These are phyloP conservation scores for Pythium periplocum DNA, from an alignment of 352 stramenopile genomes.

Conservation along the genomic window DNA sequence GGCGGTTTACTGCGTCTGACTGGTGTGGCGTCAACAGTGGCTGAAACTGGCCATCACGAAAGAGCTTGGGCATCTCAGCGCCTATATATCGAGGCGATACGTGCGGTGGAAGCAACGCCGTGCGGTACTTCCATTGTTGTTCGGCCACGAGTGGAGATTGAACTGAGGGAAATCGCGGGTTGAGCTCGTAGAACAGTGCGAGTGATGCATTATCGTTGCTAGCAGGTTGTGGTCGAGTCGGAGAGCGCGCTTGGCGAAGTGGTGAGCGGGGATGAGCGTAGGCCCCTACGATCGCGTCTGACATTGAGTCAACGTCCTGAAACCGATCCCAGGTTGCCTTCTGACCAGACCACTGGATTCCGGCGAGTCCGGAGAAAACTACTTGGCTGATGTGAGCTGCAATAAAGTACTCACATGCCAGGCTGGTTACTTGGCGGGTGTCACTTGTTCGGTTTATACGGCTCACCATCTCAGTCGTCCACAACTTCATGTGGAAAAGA, in stretches of 20 bases:
- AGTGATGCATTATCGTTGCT: constrained; percentile 11
- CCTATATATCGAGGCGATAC: constrained; percentile 47
- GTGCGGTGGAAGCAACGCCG: constrained; percentile 37
- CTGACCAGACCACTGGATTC: constrained; percentile 38
- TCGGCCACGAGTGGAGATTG: constrained; percentile 31
- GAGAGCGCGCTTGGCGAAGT: no score
- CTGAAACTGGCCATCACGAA: constrained; percentile 46
- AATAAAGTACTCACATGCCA: constrained; percentile 55
- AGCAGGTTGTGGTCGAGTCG: background rate
- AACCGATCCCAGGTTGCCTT: constrained; percentile 39
- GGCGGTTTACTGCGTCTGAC: constrained; percentile 40
- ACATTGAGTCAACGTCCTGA: constrained; percentile 29
- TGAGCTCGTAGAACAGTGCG: constrained; percentile 39
- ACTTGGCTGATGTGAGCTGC: constrained; percentile 15
- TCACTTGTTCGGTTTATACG: constrained; percentile 34
- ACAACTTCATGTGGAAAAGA: constrained; percentile 50
- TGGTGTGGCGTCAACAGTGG: constrained; percentile 40
- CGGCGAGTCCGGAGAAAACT: constrained; percentile 37
- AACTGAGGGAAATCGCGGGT: constrained; percentile 61
- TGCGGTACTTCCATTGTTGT: constrained; percentile 50
- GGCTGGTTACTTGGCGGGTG: constrained; percentile 24
- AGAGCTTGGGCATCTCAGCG: constrained; percentile 47
- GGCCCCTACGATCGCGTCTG: constrained; percentile 12
- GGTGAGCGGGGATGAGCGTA: no score
- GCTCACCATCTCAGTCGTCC: constrained; percentile 48